phyloP scores from a whole-genome alignment of 1,139 yeast species.

The Eremothecium cymbalariae region DNA sequence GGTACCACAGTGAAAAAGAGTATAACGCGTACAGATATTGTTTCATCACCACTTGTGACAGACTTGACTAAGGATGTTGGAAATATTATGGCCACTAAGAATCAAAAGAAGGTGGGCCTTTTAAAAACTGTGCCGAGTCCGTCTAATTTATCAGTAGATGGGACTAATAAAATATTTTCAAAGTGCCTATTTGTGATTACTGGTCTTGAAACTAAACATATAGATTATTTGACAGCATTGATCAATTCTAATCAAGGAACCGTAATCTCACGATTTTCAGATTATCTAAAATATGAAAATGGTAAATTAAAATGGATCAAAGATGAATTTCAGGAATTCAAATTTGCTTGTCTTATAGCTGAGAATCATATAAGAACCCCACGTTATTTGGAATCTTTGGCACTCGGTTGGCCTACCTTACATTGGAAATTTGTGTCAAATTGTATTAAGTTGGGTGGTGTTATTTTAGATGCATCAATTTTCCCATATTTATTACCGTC shows the following conservation, averaged over 20 bases:
- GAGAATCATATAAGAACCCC: slow-evolving; percentile 53
- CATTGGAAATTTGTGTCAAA: slow-evolving; percentile 55
- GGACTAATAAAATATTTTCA: slow-evolving; percentile 29
- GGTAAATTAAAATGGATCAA: slow-evolving; percentile 12
- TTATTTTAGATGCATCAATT: slow-evolving; percentile 29
- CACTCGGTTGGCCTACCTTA: slow-evolving; percentile 83
- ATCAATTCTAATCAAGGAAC: slow-evolving; percentile 43
- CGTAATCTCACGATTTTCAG: slow-evolving; percentile 34
- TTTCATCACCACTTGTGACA: neutral
- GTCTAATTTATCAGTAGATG: neutral
- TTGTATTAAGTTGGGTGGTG: slow-evolving; percentile 34
- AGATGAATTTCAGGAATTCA: slow-evolving; percentile 14
- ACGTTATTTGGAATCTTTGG: slow-evolving; percentile 76
- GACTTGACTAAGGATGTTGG: neutral
- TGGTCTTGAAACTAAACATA: slow-evolving; percentile 34
- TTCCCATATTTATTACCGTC: slow-evolving; percentile 57
- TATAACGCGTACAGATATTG: neutral
- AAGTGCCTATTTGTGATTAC: slow-evolving; percentile 40
- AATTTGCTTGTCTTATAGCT: slow-evolving; percentile 62
- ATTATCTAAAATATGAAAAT: slow-evolving; percentile 10
- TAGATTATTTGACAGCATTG: slow-evolving; percentile 34
- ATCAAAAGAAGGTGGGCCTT: too few species aligned
- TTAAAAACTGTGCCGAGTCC: slow-evolving; percentile 1
- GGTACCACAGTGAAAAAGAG: slow-evolving; percentile 5
- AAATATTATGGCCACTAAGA: neutral